Conservation (phyloP, 2,329 filamentous ascomycete genomes). For the Fusarium albosuccineum region DNA sequence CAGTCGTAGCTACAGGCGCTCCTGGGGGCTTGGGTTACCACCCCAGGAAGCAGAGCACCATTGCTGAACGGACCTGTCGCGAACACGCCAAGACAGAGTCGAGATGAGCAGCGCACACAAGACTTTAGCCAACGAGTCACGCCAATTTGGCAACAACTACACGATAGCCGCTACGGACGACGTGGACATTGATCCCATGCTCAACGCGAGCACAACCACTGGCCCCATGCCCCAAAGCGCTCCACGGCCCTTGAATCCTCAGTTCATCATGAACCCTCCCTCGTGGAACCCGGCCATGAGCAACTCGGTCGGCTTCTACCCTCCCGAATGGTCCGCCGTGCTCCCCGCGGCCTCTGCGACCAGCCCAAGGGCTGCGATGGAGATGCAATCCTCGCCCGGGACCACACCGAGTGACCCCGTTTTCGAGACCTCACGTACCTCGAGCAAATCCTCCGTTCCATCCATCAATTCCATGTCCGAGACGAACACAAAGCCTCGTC, state of each 20-base stretch:
- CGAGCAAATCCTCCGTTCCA: slow-evolving; percentile 37
- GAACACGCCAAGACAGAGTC: neutral
- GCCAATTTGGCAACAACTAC: slow-evolving; percentile 1
- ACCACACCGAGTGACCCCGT: slow-evolving; percentile 10
- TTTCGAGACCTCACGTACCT: slow-evolving; percentile 26
- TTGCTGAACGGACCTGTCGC: neutral
- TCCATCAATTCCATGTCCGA: slow-evolving; percentile 14
- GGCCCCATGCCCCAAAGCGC: neutral
- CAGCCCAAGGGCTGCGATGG: slow-evolving; percentile 17
- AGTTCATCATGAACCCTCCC: slow-evolving; percentile 9
- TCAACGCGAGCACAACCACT: slow-evolving; percentile 9
- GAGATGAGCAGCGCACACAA: slow-evolving; percentile 26
- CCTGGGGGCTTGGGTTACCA: neutral
- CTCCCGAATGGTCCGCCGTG: neutral
- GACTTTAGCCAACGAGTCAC: neutral
- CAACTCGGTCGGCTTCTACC: slow-evolving; percentile 1
- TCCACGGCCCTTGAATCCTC: slow-evolving; percentile 6
- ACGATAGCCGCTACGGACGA: slow-evolving; percentile 7
- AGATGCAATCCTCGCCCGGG: slow-evolving; percentile 25
- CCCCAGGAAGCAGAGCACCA: neutral
- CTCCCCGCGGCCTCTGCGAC: slow-evolving; percentile 1
- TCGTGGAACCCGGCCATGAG: slow-evolving; percentile 24
- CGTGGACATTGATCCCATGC: slow-evolving; percentile 36
- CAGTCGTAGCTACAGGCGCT: neutral
- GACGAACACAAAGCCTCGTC: neutral